phyloP scores from a whole-genome alignment of 768 basidiomycete genomes.

The Cystofilobasidium bisporidii region DNA sequence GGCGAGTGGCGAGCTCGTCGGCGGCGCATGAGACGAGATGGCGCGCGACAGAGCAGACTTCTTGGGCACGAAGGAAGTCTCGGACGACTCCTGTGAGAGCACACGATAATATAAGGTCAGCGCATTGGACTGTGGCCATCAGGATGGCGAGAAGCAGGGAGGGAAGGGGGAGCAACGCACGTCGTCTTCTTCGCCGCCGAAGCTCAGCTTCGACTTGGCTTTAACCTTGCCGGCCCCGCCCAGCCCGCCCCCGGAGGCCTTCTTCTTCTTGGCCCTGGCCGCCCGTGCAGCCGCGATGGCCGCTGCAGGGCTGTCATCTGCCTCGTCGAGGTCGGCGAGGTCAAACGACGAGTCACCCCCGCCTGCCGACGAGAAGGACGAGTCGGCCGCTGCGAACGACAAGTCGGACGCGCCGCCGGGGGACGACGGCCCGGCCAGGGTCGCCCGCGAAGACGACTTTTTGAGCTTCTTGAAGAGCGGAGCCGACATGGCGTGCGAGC shows the following conservation, averaged over 20 bases:
- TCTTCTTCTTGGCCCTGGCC: conserved; percentile 12
- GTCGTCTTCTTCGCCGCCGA: conserved; percentile 27
- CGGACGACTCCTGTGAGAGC: conserved; percentile 14
- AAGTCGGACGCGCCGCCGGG: background rate
- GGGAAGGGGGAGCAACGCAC: background rate
- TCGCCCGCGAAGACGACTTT: conserved; percentile 10
- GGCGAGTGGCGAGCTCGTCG: conserved; percentile 5
- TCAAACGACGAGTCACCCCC: conserved; percentile 1
- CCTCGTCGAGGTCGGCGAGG: conserved; percentile 6
- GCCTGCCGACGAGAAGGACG: background rate
- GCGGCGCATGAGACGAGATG: conserved; percentile 14
- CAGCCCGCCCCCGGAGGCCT: background rate
- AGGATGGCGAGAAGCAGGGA: background rate
- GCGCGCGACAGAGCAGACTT: conserved; percentile 25
- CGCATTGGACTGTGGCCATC: too few relatives aligned
- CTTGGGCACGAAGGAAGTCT: conserved; percentile 23
- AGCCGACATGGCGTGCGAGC: background rate
- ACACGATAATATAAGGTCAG: background rate
- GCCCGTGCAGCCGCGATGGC: conserved; percentile 25
- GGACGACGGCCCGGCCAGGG: background rate
- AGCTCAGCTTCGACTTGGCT: conserved; percentile 23
- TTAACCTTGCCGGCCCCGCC: conserved; percentile 15
- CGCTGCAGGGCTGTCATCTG: conserved; percentile 19
- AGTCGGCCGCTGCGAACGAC: background rate
- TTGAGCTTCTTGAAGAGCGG: conserved; percentile 12